Percentiles rank a stretch among this genome's conserved stretches.
Conservation (phyloP, 768 basidiomycete genomes). For the Roridomyces roridus region DNA sequence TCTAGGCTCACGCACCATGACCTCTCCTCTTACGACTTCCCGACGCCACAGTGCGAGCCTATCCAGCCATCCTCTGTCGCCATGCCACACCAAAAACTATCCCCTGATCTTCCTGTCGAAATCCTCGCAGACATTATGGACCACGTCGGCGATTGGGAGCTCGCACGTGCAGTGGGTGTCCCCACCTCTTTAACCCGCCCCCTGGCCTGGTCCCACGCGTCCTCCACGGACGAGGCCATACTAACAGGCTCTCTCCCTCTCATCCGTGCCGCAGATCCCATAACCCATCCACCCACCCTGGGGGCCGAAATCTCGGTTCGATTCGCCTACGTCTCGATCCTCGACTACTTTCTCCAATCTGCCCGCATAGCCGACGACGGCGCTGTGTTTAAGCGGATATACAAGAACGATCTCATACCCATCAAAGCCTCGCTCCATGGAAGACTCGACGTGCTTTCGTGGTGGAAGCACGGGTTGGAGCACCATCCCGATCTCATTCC, state of each 20-base stretch:
- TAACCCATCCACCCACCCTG: slow-evolving; percentile 65
- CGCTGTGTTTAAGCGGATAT: slow-evolving; percentile 66
- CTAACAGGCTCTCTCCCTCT: slow-evolving; percentile 65
- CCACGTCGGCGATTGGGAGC: slow-evolving; percentile 84
- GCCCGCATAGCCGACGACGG: slow-evolving; percentile 52
- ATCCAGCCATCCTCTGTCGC: slow-evolving; percentile 36
- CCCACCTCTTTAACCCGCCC: slow-evolving; percentile 73
- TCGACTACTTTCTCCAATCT: slow-evolving; percentile 70
- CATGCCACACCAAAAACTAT: slow-evolving; percentile 34
- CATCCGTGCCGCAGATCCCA: slow-evolving; percentile 66
- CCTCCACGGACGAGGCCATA: slow-evolving; percentile 73
- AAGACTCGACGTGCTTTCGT: slow-evolving; percentile 71
- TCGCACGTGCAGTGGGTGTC: slow-evolving; percentile 76
- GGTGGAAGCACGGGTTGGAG: slow-evolving; percentile 78
- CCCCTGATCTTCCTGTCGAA: slow-evolving; percentile 75
- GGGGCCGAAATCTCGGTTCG: slow-evolving; percentile 72
- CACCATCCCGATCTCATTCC: slow-evolving; percentile 66
- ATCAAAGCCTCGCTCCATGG: slow-evolving; percentile 81
- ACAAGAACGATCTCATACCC: slow-evolving; percentile 73
- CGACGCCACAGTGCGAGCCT: slow-evolving; percentile 30
- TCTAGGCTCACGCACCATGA: slow-evolving; percentile 78
- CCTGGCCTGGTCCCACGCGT: slow-evolving; percentile 74
- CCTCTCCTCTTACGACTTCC: slow-evolving; percentile 73
- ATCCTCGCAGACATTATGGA: slow-evolving; percentile 80
- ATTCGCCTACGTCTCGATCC: slow-evolving; percentile 78